These are phyloP conservation scores for Tulasnella sp. DNA, from an alignment of 768 basidiomycete genomes.

Conservation along the genomic window DNA sequence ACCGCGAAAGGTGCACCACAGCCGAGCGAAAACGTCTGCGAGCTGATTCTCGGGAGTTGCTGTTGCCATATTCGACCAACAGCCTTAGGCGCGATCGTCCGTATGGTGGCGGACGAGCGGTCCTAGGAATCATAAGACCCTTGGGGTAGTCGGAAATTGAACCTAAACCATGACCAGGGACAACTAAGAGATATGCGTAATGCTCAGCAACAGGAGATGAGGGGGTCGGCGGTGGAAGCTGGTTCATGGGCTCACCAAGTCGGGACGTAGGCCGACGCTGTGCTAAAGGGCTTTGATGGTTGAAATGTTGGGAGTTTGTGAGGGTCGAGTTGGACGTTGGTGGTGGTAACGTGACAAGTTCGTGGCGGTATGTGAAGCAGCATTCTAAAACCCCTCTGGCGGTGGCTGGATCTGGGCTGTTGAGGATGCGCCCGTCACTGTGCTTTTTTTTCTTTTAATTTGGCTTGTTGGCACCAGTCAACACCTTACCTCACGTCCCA, in stretches of 20 bases:
- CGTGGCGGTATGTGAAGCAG: constrained; percentile 34
- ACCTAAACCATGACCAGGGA: too few relatives aligned
- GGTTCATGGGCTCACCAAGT: not conserved
- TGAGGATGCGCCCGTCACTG: not conserved
- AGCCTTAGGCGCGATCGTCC: too few relatives aligned
- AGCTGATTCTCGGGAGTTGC: too few relatives aligned
- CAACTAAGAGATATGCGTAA: too few relatives aligned
- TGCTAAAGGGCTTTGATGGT: constrained; percentile 48
- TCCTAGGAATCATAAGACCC: too few relatives aligned
- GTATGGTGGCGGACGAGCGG: too few relatives aligned
- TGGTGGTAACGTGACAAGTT: constrained; percentile 37
- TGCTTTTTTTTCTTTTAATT: too few relatives aligned
- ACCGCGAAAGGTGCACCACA: too few relatives aligned
- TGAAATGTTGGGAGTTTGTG: constrained; percentile 33
- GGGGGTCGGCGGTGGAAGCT: not conserved
- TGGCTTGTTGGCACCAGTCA: too few relatives aligned
- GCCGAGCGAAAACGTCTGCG: too few relatives aligned
- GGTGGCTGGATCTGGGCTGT: constrained; percentile 35
- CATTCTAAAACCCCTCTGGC: constrained; percentile 49
- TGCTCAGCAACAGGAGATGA: not conserved
- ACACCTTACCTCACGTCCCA: constrained; percentile 49
- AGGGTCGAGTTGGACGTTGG: constrained; percentile 35
- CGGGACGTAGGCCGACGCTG: constrained; percentile 60
- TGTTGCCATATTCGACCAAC: too few relatives aligned
- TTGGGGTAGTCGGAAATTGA: too few relatives aligned